These are phyloP conservation scores for Aspergillus sp. DNA, from an alignment of 2,329 filamentous ascomycete genomes.

Conservation along the genomic window DNA sequence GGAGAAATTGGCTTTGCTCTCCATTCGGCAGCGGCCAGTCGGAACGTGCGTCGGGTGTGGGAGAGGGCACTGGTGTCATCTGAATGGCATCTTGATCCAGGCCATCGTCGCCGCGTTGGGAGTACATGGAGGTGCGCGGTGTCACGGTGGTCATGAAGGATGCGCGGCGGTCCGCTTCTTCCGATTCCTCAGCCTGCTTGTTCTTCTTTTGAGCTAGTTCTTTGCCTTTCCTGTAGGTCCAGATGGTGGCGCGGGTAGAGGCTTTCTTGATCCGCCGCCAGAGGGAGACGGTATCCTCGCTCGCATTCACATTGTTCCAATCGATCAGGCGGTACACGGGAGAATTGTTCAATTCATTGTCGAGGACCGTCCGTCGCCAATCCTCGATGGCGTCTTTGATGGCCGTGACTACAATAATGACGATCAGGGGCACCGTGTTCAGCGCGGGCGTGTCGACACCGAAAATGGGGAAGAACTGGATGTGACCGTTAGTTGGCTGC, in stretches of 20 bases:
- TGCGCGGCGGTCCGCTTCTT: slow-evolving; percentile 57
- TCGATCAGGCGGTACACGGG: slow-evolving; percentile 85
- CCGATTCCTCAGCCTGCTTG: slow-evolving; percentile 2
- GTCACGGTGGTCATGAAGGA: slow-evolving; percentile 64
- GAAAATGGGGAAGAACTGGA: slow-evolving; percentile 91
- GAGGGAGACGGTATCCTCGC: slow-evolving; percentile 76
- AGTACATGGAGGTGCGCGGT: slow-evolving; percentile 56
- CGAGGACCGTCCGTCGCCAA: slow-evolving; percentile 84
- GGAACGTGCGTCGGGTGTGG: slow-evolving; percentile 57
- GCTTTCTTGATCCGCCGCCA: slow-evolving; percentile 95
- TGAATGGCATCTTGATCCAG: slow-evolving; percentile 69
- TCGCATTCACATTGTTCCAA: slow-evolving; percentile 91
- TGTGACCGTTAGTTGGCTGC: slow-evolving; percentile 19
- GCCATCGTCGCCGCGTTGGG: slow-evolving; percentile 45
- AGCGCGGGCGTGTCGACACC: slow-evolving; percentile 87
- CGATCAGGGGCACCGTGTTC: slow-evolving; percentile 85
- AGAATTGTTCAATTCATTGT: slow-evolving; percentile 94
- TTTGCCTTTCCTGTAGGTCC: slow-evolving; percentile 54
- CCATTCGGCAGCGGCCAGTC: slow-evolving; percentile 38
- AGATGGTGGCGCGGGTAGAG: slow-evolving; percentile 62
- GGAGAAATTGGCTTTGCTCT: slow-evolving; percentile 31
- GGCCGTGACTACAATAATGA: slow-evolving; percentile 83
- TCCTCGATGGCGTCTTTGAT: slow-evolving; percentile 96
- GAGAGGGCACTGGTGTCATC: slow-evolving; percentile 93
- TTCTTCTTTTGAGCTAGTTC: slow-evolving; percentile 49